phyloP scores from a whole-genome alignment of 768 basidiomycete genomes.

The Trichaptum fuscoviolaceum region DNA sequence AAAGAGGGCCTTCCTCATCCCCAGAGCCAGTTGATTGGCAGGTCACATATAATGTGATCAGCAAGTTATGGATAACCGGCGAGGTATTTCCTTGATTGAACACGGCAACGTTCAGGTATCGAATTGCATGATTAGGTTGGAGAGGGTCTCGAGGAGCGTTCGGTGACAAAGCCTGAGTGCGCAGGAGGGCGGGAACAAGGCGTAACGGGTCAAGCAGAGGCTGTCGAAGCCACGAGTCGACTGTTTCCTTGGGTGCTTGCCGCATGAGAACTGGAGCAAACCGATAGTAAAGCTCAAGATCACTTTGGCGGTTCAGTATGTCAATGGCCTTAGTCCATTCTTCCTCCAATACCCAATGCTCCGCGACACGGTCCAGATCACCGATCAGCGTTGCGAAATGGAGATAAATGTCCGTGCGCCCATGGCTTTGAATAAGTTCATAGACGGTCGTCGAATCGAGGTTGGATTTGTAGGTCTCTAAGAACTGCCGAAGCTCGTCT shows the following conservation, averaged over 20 bases:
- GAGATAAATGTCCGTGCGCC: slow-evolving; percentile 87
- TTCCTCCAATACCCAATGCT: slow-evolving; percentile 90
- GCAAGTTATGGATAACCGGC: slow-evolving; percentile 87
- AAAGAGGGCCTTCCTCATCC: slow-evolving; percentile 70
- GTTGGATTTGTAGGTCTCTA: slow-evolving; percentile 91
- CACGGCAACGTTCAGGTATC: slow-evolving; percentile 82
- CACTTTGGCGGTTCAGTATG: slow-evolving; percentile 82
- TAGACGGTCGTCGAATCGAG: slow-evolving; percentile 83
- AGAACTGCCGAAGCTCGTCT: slow-evolving; percentile 89
- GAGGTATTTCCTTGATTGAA: slow-evolving; percentile 78
- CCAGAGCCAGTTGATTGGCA: slow-evolving; percentile 40
- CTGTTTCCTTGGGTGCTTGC: slow-evolving; percentile 81
- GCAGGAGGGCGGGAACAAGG: slow-evolving; percentile 85
- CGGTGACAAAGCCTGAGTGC: slow-evolving; percentile 53
- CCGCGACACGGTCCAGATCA: slow-evolving; percentile 80
- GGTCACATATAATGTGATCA: slow-evolving; percentile 77
- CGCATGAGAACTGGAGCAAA: slow-evolving; percentile 86
- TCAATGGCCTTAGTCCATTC: slow-evolving; percentile 90
- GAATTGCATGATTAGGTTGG: slow-evolving; percentile 79
- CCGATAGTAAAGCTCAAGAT: slow-evolving; percentile 87
- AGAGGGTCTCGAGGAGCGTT: slow-evolving; percentile 54
- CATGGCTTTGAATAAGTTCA: slow-evolving; percentile 91
- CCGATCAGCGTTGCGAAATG: slow-evolving; percentile 81
- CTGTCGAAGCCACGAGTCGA: slow-evolving; percentile 90
- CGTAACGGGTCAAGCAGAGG: slow-evolving; percentile 73